phyloP scores from a whole-genome alignment of 345 rosid genomes.

The Clausena lansium region DNA sequence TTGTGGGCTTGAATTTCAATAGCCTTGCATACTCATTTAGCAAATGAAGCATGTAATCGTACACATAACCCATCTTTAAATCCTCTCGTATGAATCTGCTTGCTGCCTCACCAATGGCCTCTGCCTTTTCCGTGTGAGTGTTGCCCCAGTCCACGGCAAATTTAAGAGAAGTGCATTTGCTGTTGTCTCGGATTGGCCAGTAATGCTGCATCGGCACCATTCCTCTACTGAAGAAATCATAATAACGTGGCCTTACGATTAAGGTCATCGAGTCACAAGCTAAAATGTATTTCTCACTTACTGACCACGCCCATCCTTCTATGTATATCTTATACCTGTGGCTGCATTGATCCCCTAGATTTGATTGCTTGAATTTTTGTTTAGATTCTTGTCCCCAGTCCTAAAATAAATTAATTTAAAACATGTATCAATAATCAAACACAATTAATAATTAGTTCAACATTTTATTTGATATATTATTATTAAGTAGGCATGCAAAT shows the following conservation, averaged over 20 bases:
- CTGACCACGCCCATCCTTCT: conserved; percentile 86
- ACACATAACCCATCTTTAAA: conserved; percentile 56
- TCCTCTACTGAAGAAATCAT: conserved; percentile 64
- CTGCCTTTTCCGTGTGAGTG: conserved; percentile 40
- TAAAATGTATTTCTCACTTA: conserved; percentile 75
- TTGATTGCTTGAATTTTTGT: conserved; percentile 49
- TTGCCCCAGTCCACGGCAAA: conserved; percentile 85
- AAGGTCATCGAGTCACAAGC: conserved; percentile 71
- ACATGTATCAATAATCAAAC: too few relatives aligned
- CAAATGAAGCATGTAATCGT: conserved; percentile 74
- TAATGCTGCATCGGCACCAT: conserved; percentile 69
- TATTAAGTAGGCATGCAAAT: too few relatives aligned
- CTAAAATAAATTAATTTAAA: conserved; percentile 15
- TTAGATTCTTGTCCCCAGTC: conserved; percentile 46
- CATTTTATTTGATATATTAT: too few relatives aligned
- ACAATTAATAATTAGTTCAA: too few relatives aligned
- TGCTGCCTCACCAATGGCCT: conserved; percentile 56
- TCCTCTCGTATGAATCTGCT: conserved; percentile 50
- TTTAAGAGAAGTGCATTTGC: conserved; percentile 57
- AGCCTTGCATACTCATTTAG: conserved; percentile 63
- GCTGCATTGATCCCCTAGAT: conserved; percentile 52
- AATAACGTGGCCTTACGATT: conserved; percentile 41
- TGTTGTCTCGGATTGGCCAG: conserved; percentile 64
- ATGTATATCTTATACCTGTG: conserved; percentile 75
- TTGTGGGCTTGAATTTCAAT: conserved; percentile 56